Evolutionary conservation across 441 rosid species (phyloP).

Genomic region (Gossypium gossypioides): DNA sequence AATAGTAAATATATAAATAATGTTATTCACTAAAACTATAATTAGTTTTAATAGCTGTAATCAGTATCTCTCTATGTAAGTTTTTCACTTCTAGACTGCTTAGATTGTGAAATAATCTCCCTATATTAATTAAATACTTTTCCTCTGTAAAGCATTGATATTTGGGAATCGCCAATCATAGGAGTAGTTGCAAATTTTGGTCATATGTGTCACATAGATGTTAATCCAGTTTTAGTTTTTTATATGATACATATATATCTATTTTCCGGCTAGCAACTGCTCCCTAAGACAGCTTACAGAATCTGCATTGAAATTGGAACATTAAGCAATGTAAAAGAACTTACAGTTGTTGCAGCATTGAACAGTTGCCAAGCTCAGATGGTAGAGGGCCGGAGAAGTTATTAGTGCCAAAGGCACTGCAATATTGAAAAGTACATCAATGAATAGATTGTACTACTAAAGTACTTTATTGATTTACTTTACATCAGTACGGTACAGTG

Average conservation of each 20-base stretch:
- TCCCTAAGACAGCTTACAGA: not conserved
- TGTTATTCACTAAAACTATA: not conserved
- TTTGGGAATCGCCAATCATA: not conserved
- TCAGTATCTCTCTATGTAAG: no score
- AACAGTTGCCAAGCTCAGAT: conserved; percentile 46
- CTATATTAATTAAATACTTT: not conserved
- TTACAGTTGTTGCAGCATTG: conserved; percentile 44
- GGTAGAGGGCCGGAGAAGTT: conserved; percentile 62
- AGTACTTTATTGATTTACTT: not conserved
- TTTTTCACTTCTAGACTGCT: not conserved
- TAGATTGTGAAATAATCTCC: not conserved
- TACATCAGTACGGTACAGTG: not conserved
- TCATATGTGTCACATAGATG: not conserved
- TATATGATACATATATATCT: not conserved
- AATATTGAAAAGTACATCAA: conserved; percentile 10
- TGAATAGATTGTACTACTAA: not conserved
- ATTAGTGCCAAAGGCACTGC: conserved; percentile 45
- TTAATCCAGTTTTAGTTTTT: not conserved
- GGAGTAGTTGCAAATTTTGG: not conserved
- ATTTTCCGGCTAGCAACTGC: not conserved
- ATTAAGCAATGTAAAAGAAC: conserved; percentile 14
- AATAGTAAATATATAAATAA: not conserved
- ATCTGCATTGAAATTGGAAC: not conserved
- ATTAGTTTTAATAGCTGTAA: not conserved
- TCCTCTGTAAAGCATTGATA: not conserved